phyloP scores from a whole-genome alignment of 306 rosid species.

The Cucurbita pepo region DNA sequence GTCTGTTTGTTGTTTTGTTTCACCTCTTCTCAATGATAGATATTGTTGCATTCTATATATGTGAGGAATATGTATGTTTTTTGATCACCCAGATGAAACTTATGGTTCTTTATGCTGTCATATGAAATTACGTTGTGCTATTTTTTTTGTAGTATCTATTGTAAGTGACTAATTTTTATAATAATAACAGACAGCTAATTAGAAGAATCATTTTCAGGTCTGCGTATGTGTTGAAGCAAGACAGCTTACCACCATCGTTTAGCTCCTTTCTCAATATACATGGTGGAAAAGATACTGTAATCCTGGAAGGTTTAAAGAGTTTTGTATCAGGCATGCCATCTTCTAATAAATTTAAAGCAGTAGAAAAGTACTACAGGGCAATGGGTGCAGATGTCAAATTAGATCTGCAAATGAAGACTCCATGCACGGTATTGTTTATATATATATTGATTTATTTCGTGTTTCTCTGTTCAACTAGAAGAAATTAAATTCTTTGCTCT shows the following conservation, averaged over 20 bases:
- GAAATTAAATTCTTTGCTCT: background rate
- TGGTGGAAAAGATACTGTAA: constrained; percentile 71
- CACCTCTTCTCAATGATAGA: background rate
- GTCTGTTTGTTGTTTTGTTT: background rate
- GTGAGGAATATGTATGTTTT: background rate
- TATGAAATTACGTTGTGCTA: background rate
- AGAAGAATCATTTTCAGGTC: constrained; percentile 42
- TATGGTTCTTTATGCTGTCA: background rate
- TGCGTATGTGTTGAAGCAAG: constrained; percentile 88
- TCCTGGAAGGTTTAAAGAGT: constrained; percentile 66
- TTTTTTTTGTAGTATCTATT: background rate
- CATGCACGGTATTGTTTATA: constrained; percentile 58
- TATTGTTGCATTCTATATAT: background rate
- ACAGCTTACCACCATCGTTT: constrained; percentile 80
- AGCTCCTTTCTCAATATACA: constrained; percentile 88
- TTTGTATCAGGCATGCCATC: constrained; percentile 58
- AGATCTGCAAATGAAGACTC: constrained; percentile 66
- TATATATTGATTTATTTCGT: constrained; percentile 5
- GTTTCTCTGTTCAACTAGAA: background rate
- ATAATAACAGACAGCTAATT: background rate
- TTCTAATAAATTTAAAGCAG: constrained; percentile 38
- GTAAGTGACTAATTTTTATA: background rate
- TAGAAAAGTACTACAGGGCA: constrained; percentile 47
- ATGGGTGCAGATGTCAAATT: constrained; percentile 43
- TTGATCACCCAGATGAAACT: background rate